These are phyloP conservation scores for Nasturtium officinale DNA, from an alignment of 345 rosid species.

Conservation along the genomic window DNA sequence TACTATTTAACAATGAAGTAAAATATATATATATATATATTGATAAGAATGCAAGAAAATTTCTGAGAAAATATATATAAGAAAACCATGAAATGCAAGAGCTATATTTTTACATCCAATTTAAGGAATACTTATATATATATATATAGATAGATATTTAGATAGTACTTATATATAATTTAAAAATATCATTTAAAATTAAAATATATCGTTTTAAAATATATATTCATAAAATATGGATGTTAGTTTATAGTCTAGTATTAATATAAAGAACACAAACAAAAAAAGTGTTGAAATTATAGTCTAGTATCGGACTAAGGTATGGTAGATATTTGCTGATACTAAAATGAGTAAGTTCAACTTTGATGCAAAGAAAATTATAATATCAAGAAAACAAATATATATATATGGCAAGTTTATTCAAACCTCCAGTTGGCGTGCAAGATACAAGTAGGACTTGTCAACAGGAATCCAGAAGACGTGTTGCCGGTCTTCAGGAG, in stretches of 20 bases:
- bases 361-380: background rate
- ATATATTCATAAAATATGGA: background rate
- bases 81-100: no score
- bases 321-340: background rate
- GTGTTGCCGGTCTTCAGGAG: slow-evolving; percentile 66
- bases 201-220: no score
- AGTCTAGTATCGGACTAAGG: no score
- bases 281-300: background rate
- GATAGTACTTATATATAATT: no score
- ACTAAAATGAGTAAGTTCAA: background rate
- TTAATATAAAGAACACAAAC: background rate
- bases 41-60: background rate
- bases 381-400: background rate
- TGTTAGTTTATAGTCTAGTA: background rate
- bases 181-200: no score
- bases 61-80: background rate
- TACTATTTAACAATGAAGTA: no score
- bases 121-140: no score
- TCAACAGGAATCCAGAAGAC: slow-evolving; percentile 72
- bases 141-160: no score
- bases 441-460: slow-evolving; percentile 45
- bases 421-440: slow-evolving; percentile 54
- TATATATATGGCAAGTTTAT: background rate
- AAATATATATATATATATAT: background rate
- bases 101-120: background rate